A percentile compares a stretch with the other conserved stretches of the same genome.
These are phyloP conservation scores for Camptophora hylomeconis DNA, from an alignment of 2,329 filamentous ascomycete genomes.

Conservation along the genomic window DNA sequence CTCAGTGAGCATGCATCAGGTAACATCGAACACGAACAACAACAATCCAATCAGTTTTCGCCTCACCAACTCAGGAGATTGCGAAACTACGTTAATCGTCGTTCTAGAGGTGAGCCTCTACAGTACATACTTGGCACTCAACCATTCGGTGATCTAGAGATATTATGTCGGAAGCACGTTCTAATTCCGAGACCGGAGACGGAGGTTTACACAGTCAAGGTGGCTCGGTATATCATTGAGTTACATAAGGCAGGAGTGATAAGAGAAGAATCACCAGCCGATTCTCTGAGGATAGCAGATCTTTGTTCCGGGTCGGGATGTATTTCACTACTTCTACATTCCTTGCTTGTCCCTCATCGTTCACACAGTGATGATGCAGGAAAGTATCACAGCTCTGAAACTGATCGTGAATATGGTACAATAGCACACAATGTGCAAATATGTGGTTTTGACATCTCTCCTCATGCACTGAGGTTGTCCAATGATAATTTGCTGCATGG, in stretches of 20 bases:
- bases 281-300: slow-evolving; percentile 55
- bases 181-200: slow-evolving; percentile 61
- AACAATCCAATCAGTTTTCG: slow-evolving; percentile 1
- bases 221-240: slow-evolving; percentile 1
- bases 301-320: slow-evolving; percentile 87
- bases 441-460: slow-evolving; percentile 63
- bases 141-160: slow-evolving; percentile 73
- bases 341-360: slow-evolving; percentile 35
- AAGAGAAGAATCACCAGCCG: neutral
- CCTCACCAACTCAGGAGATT: slow-evolving; percentile 1
- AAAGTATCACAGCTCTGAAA: too few species aligned
- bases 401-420: too few species aligned
- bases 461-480: slow-evolving; percentile 51
- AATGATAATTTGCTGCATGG: slow-evolving; percentile 49
- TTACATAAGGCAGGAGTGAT: neutral
- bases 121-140: slow-evolving; percentile 85
- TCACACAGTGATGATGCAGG: neutral
- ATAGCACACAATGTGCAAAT: slow-evolving; percentile 32
- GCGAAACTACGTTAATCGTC: slow-evolving; percentile 24
- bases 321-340: slow-evolving; percentile 65
- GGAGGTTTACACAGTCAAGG: slow-evolving; percentile 14
- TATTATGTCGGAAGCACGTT: slow-evolving; percentile 63
- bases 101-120: slow-evolving; percentile 57
- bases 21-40: neutral
- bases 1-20: slow-evolving; percentile 25